phyloP scores from a whole-genome alignment of 73 alveolate species.

The Uronychia binucleata region DNA sequence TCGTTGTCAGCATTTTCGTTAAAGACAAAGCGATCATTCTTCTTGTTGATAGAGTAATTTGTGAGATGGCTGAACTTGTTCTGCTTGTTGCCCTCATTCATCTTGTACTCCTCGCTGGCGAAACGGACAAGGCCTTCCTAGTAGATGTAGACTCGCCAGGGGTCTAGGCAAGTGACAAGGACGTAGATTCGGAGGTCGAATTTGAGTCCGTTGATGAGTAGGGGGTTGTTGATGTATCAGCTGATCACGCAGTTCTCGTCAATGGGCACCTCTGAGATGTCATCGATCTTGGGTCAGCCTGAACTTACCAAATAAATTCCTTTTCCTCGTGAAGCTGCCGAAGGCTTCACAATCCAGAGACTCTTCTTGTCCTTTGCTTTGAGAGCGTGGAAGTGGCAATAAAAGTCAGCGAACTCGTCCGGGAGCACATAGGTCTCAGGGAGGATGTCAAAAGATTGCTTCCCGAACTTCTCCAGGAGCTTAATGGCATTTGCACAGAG shows the following conservation, averaged over 20 bases:
- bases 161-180: conserved; percentile 83
- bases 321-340: conserved; percentile 81
- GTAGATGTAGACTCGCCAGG: conserved; percentile 82
- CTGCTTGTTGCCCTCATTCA: conserved; percentile 49
- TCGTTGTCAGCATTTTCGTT: conserved; percentile 69
- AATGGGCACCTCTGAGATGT: conserved; percentile 68
- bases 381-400: conserved; percentile 70
- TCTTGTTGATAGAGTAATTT: conserved; percentile 85
- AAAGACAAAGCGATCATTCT: conserved; percentile 80
- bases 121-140: conserved; percentile 86
- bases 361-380: conserved; percentile 70
- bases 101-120: conserved; percentile 77
- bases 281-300: conserved; percentile 61
- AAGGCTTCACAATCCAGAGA: conserved; percentile 88
- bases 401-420: conserved; percentile 84
- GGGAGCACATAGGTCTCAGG: conserved; percentile 92
- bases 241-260: conserved; percentile 83
- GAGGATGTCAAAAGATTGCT: conserved; percentile 59
- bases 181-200: conserved; percentile 86
- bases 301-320: conserved; percentile 68
- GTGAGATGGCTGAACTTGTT: conserved; percentile 84
- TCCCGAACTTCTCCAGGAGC: conserved; percentile 69
- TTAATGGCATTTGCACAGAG: conserved; percentile 59
- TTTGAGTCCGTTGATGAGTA: conserved; percentile 80
- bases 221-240: conserved; percentile 84